phyloP scores from a whole-genome alignment of 169 alveolate genomes.

The Cryptosporidium meleagridis region DNA sequence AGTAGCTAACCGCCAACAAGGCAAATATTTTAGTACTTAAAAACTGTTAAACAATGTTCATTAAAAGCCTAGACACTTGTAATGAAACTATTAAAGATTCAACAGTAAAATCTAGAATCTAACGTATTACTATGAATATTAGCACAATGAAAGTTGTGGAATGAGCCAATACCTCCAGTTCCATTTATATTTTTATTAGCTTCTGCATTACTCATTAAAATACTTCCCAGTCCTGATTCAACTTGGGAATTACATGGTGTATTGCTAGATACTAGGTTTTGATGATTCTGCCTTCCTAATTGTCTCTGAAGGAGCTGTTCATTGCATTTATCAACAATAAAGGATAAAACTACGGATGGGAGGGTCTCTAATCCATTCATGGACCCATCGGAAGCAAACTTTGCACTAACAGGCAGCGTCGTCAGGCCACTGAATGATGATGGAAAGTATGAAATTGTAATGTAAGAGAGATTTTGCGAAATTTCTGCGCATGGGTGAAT shows the following conservation, averaged over 20 bases:
- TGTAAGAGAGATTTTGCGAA: slow-evolving; percentile 54
- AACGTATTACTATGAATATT: slow-evolving; percentile 36
- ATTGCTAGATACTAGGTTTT: not conserved
- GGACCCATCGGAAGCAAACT: slow-evolving; percentile 69
- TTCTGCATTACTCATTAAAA: slow-evolving; percentile 19
- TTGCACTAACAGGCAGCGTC: slow-evolving; percentile 62
- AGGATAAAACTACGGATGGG: slow-evolving; percentile 67
- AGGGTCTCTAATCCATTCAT: slow-evolving; percentile 68
- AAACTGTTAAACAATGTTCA: not conserved
- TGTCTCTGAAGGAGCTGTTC: slow-evolving; percentile 68
- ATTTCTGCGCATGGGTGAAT: not conserved
- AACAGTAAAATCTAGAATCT: slow-evolving; percentile 54
- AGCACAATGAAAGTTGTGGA: slow-evolving; percentile 44
- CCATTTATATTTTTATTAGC: slow-evolving; percentile 24
- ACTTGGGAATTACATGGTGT: slow-evolving; percentile 11
- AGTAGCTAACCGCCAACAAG: not conserved
- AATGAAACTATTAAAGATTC: slow-evolving; percentile 12
- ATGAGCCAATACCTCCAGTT: slow-evolving; percentile 27
- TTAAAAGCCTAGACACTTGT: slow-evolving; percentile 63
- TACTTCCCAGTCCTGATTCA: slow-evolving; percentile 68
- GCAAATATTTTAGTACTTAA: not conserved
- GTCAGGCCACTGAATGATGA: slow-evolving; percentile 67
- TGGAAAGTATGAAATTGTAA: slow-evolving; percentile 67
- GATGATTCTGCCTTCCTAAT: slow-evolving; percentile 20
- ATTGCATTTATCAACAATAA: slow-evolving; percentile 66